Evolutionary conservation across 352 stramenopile species (phyloP).

Genomic region (Phytophthora pisi): DNA sequence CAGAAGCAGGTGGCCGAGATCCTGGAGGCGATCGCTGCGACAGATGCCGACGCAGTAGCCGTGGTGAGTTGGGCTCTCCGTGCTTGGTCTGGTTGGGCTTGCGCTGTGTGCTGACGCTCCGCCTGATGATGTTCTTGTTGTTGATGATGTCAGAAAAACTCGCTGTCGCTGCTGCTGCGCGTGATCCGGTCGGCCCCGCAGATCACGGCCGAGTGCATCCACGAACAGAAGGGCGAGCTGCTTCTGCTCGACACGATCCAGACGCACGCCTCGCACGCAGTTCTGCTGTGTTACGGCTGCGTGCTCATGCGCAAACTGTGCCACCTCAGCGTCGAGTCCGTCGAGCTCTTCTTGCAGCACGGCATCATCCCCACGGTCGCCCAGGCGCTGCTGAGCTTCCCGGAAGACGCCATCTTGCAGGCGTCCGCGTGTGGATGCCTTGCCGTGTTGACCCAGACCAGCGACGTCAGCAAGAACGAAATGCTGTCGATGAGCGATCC

Average conservation of each 20-base stretch:
- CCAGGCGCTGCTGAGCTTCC: slow-evolving; percentile 57
- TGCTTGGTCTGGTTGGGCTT: neutral
- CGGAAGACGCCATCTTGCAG: slow-evolving; percentile 72
- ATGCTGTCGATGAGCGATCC: slow-evolving; percentile 53
- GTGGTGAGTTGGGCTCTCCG: slow-evolving; percentile 41
- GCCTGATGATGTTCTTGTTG: neutral
- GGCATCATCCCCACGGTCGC: slow-evolving; percentile 57
- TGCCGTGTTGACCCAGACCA: slow-evolving; percentile 62
- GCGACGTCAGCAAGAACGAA: slow-evolving; percentile 60
- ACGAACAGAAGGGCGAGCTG: slow-evolving; percentile 61
- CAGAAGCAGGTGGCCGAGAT: slow-evolving; percentile 65
- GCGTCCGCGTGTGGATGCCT: slow-evolving; percentile 56
- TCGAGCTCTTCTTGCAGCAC: neutral
- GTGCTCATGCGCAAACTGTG: slow-evolving; percentile 79
- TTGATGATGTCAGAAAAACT: slow-evolving; percentile 58
- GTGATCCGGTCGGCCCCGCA: slow-evolving; percentile 67
- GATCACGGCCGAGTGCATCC: slow-evolving; percentile 70
- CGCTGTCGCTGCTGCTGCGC: slow-evolving; percentile 60
- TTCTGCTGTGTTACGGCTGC: slow-evolving; percentile 79
- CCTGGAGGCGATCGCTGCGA: slow-evolving; percentile 44
- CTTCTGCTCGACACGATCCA: slow-evolving; percentile 64
- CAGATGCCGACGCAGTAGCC: slow-evolving; percentile 44
- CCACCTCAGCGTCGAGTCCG: slow-evolving; percentile 52
- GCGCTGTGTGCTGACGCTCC: slow-evolving; percentile 2
- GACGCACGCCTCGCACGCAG: slow-evolving; percentile 59